Evolutionary conservation across 2,329 filamentous ascomycete genomes (phyloP), one percentile per base, ranked within the genome.

Genomic region (Pyrenochaeta sp.): DNA sequence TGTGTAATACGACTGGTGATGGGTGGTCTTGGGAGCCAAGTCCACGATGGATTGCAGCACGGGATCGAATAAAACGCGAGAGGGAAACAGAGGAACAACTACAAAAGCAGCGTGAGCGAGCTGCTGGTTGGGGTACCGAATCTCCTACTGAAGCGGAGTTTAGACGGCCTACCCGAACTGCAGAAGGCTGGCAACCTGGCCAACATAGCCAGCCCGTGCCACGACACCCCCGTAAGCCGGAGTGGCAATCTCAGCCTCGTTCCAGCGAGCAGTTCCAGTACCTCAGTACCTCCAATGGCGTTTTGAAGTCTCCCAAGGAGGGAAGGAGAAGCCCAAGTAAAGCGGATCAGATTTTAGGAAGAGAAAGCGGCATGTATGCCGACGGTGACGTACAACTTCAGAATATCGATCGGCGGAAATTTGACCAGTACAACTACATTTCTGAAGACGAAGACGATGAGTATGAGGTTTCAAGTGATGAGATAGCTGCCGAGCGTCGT

Each of bases 11-110:
- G 2, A 89, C 84, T 0, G 93, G 93, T 22, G 90, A 99, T 68
- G 94, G 94, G 15, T 99, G 93, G 93, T 81, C 79, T 30, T 99
- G 94, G 94, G 91, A 96, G 61, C 82, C 92, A 1, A 95, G 85
- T 63, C 80, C 83, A 1, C 84, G 83, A 55, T 99, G 94, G 88
- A 52, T 89, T 3, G 84, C 86, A 23, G 88, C 86, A 3, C 79
- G 86, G 29, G 85, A 90, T 5, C 76, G 76, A 14, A 77, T 91
- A 35, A 68, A 72, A 19, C 66, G 64, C 27, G 68, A 74, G 31
- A 63, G 69, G 20, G 65, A 71, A 46, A 57, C 51, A 15, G 62
- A 73, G 44, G 67, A 72, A 29, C 53, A 65, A 30, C 75, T 81
- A 35, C 86, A 89, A 64, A 77, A 80, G 35, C 76, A 79, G 47